phyloP scores from a whole-genome alignment of 1,139 yeast species.

The Hyphopichia fennica region DNA sequence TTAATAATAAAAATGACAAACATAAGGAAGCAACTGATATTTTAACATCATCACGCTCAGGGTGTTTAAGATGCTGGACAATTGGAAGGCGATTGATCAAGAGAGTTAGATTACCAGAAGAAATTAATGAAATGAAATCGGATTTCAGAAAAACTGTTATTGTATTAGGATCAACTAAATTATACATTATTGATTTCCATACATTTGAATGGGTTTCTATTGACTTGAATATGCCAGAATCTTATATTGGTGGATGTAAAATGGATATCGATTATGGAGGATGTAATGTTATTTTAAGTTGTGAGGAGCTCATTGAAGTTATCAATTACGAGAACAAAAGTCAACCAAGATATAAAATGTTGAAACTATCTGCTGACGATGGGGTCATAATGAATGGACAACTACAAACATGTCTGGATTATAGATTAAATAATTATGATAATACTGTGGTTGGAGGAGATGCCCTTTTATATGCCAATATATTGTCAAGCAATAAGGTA shows the following conservation, averaged over 20 bases:
- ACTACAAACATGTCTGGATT: constrained; percentile 13
- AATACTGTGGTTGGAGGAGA: constrained; percentile 32
- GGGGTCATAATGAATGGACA: constrained; percentile 19
- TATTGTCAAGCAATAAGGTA: constrained; percentile 35
- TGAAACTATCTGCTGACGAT: constrained; percentile 14
- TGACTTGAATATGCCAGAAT: not conserved
- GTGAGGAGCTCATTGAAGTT: constrained; percentile 24
- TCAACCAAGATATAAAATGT: not conserved
- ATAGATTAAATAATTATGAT: constrained; percentile 12
- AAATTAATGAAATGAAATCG: constrained; percentile 24
- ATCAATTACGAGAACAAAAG: constrained; percentile 19
- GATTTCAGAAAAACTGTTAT: constrained; percentile 33
- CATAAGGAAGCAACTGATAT: constrained; percentile 25
- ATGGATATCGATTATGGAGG: constrained; percentile 59
- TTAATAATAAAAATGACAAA: constrained; percentile 26
- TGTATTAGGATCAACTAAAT: constrained; percentile 16
- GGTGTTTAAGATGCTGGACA: constrained; percentile 29
- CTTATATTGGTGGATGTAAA: not conserved
- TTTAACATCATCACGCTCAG: constrained; percentile 25
- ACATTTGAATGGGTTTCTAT: constrained; percentile 12
- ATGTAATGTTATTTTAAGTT: constrained; percentile 32
- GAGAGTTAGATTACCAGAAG: constrained; percentile 15
- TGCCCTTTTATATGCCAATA: constrained; percentile 38
- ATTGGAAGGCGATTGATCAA: constrained; percentile 22
- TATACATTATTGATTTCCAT: constrained; percentile 23